Percentiles rank a stretch among this genome's conserved stretches.
Evolutionary conservation across 108 stramenopile species (phyloP).

Genomic region (Skeletonema grethae): DNA sequence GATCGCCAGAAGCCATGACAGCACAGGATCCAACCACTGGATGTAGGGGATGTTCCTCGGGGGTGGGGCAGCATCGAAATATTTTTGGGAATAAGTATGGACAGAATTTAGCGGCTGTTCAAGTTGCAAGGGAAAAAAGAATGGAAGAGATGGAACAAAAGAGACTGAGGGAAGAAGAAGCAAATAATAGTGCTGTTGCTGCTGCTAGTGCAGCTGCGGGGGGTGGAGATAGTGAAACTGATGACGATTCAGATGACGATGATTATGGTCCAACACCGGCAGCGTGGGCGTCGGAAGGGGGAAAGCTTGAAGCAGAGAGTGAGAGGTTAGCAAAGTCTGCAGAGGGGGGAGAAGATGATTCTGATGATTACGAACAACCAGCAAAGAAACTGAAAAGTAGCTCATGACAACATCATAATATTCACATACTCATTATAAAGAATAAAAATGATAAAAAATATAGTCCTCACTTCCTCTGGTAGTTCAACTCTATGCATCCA

Average conservation of each 20-base stretch:
- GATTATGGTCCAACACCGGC: slow-evolving; percentile 86
- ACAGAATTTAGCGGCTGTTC: slow-evolving; percentile 97
- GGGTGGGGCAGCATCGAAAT: slow-evolving; percentile 89
- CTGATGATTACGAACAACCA: slow-evolving; percentile 49
- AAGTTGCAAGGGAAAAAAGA: slow-evolving; percentile 87
- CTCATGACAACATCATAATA: not conserved
- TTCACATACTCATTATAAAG: not conserved
- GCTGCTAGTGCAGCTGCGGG: slow-evolving; percentile 30
- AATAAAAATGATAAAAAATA: not conserved
- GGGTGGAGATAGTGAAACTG: slow-evolving; percentile 60
- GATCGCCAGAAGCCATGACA: slow-evolving; percentile 59
- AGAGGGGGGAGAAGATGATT: slow-evolving; percentile 42
- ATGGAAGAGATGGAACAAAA: slow-evolving; percentile 58
- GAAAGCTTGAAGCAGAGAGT: slow-evolving; percentile 67
- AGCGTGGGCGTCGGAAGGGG: slow-evolving; percentile 76
- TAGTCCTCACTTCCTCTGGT: not conserved
- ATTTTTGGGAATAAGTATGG: slow-evolving; percentile 99
- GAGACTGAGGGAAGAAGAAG: slow-evolving; percentile 34
- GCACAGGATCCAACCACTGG: slow-evolving; percentile 95
- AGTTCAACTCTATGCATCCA: not conserved
- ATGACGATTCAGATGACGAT: slow-evolving; percentile 70
- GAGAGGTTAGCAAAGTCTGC: slow-evolving; percentile 49
- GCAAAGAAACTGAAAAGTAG: slow-evolving; percentile 40
- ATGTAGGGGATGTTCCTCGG: slow-evolving; percentile 97
- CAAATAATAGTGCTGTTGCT: slow-evolving; percentile 25